Evolutionary conservation across 1,139 yeast species (phyloP), one percentile per base, ranked within the genome.

Genomic region (Protomyces lactucae-debilis): DNA sequence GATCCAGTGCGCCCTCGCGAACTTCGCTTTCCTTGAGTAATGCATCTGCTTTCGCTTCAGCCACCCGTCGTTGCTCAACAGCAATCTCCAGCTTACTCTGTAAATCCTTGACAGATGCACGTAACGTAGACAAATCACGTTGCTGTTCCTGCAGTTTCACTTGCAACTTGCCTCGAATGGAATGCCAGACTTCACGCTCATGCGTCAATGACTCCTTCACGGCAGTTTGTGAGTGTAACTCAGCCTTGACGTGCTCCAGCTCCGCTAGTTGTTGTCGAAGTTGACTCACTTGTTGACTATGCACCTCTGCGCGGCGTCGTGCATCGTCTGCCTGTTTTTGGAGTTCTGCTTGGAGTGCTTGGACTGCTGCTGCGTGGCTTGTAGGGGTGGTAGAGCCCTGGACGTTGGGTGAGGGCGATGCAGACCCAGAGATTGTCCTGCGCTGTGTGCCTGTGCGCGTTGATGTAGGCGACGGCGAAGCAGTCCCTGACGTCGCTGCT

Each of bases 1-100:
- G 28, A 16, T 37, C 32, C 21, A 45, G 45, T 10, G 14, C 52
- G 6, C 14, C 55, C 6, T 82, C 84, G 4, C 43, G 28, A 23
- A 18, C 21, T 21, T 48, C 57, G n/a, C n/a, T 37, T 3, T 9
- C 52, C 8, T 14, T 14, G n/a, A 39, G n/a, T 28, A 14, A 55
- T 9, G 54, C 52, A 6, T n/a, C 21, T 39, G 45, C 36, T 18
- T 36, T 21, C 3, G 16, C 35, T 21, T 53, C 28, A 12, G 46
- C 53, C 14, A 23, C 55, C 12, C n/a, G 16, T 18, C 18, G 48
- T 6, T 21, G 48, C 48, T 43, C 23, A 21, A 43, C 23, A 6
- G 40, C 39, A 4, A 14, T 43, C 1, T 32, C 55, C 35, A 65
- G 43, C 10, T 39, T 32, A 14, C 5, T 14, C 14, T 61, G 61